Percentiles rank a stretch among this genome's conserved stretches.
Evolutionary conservation across 2,329 filamentous ascomycete species (phyloP).

Genomic region (Beauveria medogensis): DNA sequence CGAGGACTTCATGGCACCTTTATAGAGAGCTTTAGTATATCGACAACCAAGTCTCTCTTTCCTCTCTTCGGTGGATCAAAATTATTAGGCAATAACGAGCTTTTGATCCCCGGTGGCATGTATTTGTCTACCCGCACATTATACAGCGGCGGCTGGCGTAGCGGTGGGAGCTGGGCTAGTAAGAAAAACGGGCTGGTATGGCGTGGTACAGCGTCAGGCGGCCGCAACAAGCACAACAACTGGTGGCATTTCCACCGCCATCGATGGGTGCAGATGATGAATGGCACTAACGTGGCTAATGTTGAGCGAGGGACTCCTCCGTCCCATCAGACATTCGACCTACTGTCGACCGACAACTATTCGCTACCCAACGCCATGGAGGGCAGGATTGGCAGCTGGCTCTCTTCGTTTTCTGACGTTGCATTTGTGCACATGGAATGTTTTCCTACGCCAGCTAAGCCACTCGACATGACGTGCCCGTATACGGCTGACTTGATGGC

Average conservation of each 20-base stretch:
- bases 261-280: constrained; percentile 46
- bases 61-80: constrained; percentile 54
- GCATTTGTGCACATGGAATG: constrained; percentile 23
- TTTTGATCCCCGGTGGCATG: constrained; percentile 54
- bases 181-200: constrained; percentile 45
- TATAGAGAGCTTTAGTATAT: constrained; percentile 40
- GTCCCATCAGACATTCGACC: not conserved
- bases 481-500: not conserved
- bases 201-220: constrained; percentile 51
- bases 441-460: not conserved
- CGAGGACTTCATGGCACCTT: constrained; percentile 44
- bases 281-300: constrained; percentile 40
- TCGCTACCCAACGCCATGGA: not conserved
- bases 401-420: constrained; percentile 19
- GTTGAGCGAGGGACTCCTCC: constrained; percentile 16
- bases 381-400: constrained; percentile 19
- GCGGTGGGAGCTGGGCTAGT: constrained; percentile 42
- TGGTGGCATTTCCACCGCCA: constrained; percentile 56
- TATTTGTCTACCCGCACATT: constrained; percentile 43
- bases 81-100: constrained; percentile 51
- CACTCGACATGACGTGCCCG: not conserved
- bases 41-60: constrained; percentile 42
- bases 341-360: not conserved
- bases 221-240: constrained; percentile 35
- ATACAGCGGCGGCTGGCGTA: constrained; percentile 40